Percentiles rank a stretch among this genome's conserved stretches.
These are phyloP conservation scores for Pythium sukuiense DNA, from an alignment of 352 stramenopile species.

Conservation along the genomic window DNA sequence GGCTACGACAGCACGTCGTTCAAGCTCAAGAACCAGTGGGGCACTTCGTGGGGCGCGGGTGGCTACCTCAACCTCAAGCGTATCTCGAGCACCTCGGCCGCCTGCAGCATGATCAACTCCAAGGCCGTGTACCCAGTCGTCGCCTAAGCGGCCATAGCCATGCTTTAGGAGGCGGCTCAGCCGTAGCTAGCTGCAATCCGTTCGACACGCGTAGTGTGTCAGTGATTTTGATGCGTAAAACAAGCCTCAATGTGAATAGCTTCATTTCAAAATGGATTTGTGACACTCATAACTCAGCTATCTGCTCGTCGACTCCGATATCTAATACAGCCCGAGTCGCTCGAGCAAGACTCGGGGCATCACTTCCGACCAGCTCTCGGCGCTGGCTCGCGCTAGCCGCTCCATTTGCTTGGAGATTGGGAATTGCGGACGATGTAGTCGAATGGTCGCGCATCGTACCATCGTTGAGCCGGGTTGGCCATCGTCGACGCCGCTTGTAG, in stretches of 20 bases:
- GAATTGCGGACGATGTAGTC: conserved; percentile 11
- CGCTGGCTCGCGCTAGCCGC: not conserved
- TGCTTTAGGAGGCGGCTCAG: not conserved
- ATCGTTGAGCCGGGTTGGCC: conserved; percentile 8
- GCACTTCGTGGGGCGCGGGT: conserved; percentile 89
- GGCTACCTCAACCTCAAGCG: conserved; percentile 93
- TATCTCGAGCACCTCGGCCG: conserved; percentile 2
- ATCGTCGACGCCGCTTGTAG: not conserved
- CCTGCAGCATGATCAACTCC: conserved; percentile 18
- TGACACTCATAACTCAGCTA: not conserved
- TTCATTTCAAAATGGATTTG: not conserved
- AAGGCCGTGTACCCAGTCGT: conserved; percentile 18
- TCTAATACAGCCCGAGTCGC: conserved; percentile 2
- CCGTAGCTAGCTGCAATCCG: not conserved
- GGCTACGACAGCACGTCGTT: conserved; percentile 88
- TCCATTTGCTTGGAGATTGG: not conserved
- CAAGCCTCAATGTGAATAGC: not conserved
- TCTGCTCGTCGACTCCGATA: not conserved
- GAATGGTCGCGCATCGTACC: conserved; percentile 12
- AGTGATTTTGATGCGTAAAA: not conserved
- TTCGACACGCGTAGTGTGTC: not conserved
- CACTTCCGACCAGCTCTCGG: conserved; percentile 4
- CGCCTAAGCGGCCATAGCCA: not conserved
- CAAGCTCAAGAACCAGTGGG: conserved; percentile 99
- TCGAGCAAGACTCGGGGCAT: conserved; percentile 11